A percentile compares a stretch with the other conserved stretches of the same genome.
Evolutionary conservation across 331 rosid genomes (phyloP).

Genomic region (Telfairia occidentalis): DNA sequence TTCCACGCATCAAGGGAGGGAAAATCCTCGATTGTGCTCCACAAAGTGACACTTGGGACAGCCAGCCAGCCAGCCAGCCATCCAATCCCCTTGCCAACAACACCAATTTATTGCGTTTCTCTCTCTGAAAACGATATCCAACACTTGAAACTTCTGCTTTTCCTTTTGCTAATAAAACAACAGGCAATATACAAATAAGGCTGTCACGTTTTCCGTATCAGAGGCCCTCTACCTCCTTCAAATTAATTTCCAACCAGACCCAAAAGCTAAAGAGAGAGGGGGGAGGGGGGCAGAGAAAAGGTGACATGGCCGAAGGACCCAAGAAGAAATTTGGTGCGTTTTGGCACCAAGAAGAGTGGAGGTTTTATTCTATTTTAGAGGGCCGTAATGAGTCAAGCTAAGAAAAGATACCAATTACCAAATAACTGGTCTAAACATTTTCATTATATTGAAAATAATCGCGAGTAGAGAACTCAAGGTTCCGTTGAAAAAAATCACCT

Average conservation of each 20-base stretch:
- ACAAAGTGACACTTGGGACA: conserved; percentile 8
- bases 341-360: conserved; percentile 2
- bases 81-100: neutral
- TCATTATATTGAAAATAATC: neutral
- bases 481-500: neutral
- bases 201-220: neutral
- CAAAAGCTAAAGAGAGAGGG: neutral
- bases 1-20: conserved; percentile 4
- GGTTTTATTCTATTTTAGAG: conserved; percentile 1
- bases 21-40: conserved; percentile 4
- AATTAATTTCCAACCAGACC: neutral
- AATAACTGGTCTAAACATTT: conserved; percentile 2
- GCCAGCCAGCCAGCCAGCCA: too few species aligned
- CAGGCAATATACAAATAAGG: neutral
- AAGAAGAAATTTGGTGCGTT: neutral
- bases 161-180: conserved; percentile 1
- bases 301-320: neutral
- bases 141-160: conserved; percentile 7
- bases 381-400: neutral
- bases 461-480: neutral
- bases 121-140: conserved; percentile 2
- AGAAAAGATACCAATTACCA: neutral
- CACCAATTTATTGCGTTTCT: conserved; percentile 5
- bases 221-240: conserved; percentile 6
- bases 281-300: neutral